phyloP scores from a whole-genome alignment of 1,284 basidiomycete genomes.

The Testicularia cyperi region DNA sequence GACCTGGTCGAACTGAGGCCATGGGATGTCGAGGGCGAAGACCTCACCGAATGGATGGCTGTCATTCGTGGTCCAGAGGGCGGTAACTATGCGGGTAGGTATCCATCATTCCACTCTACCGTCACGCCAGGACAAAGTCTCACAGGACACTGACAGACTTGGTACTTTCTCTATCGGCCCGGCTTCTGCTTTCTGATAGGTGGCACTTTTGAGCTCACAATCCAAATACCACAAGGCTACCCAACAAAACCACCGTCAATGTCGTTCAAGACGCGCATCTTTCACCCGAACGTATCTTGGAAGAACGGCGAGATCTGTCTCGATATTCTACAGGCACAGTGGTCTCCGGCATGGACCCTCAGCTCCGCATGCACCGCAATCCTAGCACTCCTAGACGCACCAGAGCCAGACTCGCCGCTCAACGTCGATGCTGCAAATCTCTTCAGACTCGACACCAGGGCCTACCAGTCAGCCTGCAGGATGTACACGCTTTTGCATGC shows the following conservation, averaged over 20 bases:
- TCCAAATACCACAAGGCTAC: conserved; percentile 43
- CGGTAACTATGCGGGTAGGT: conserved; percentile 40
- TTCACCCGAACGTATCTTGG: conserved; percentile 56
- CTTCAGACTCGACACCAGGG: conserved; percentile 34
- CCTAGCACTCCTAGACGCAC: conserved; percentile 52
- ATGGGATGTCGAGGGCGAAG: conserved; percentile 40
- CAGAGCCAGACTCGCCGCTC: conserved; percentile 58
- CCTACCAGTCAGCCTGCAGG: conserved; percentile 37
- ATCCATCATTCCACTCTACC: background rate
- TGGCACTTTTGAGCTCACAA: conserved; percentile 44
- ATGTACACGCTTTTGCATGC: conserved; percentile 49
- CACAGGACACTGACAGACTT: too few species aligned
- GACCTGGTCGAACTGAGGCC: conserved; percentile 47
- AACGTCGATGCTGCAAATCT: conserved; percentile 60
- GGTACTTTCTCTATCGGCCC: too few species aligned
- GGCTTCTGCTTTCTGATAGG: too few species aligned
- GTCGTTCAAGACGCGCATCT: conserved; percentile 50
- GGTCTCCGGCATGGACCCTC: conserved; percentile 60
- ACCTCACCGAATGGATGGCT: conserved; percentile 54
- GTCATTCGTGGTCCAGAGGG: conserved; percentile 28
- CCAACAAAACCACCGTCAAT: conserved; percentile 56
- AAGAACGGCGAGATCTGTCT: conserved; percentile 60
- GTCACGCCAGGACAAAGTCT: background rate
- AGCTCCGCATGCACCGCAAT: conserved; percentile 55
- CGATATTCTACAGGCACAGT: conserved; percentile 55